phyloP scores from a whole-genome alignment of 2,329 filamentous ascomycete species.

The Xylariaceae sp. region DNA sequence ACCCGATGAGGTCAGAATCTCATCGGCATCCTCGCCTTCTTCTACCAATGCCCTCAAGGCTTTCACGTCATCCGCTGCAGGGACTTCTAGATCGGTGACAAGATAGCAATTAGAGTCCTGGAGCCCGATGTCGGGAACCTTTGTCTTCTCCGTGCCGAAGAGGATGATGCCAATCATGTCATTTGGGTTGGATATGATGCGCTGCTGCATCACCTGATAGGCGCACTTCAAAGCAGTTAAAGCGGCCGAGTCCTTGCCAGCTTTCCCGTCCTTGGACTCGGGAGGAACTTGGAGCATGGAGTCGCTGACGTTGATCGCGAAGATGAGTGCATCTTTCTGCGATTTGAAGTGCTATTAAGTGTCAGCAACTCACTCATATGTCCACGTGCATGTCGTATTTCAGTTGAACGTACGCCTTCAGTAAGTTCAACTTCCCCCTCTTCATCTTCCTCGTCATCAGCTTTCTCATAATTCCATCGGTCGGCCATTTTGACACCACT shows the following conservation, averaged over 20 bases:
- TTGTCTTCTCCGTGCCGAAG: conserved; percentile 64
- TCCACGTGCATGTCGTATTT: background rate
- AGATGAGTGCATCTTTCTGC: conserved; percentile 95
- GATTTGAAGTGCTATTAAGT: conserved; percentile 70
- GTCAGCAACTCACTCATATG: conserved; percentile 6
- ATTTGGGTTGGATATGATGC: conserved; percentile 92
- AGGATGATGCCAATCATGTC: conserved; percentile 96
- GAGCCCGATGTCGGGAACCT: conserved; percentile 46
- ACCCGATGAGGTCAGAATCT: conserved; percentile 63
- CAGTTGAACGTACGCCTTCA: conserved; percentile 45
- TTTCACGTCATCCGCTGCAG: conserved; percentile 82
- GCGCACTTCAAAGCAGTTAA: conserved; percentile 88
- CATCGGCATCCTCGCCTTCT: conserved; percentile 65
- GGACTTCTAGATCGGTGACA: conserved; percentile 80
- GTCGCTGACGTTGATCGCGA: conserved; percentile 85
- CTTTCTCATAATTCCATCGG: conserved; percentile 43
- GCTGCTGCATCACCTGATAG: conserved; percentile 93
- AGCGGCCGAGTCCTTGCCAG: conserved; percentile 70
- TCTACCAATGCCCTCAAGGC: conserved; percentile 69
- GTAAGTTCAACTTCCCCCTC: conserved; percentile 62
- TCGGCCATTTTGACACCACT: conserved; percentile 22
- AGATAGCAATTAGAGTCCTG: conserved; percentile 89
- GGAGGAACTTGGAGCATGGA: conserved; percentile 75
- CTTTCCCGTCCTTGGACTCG: conserved; percentile 63
- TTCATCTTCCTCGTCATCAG: conserved; percentile 64